These are phyloP conservation scores for Filobasidium uniguttulatum DNA, from an alignment of 1,284 basidiomycete species.

Conservation along the genomic window DNA sequence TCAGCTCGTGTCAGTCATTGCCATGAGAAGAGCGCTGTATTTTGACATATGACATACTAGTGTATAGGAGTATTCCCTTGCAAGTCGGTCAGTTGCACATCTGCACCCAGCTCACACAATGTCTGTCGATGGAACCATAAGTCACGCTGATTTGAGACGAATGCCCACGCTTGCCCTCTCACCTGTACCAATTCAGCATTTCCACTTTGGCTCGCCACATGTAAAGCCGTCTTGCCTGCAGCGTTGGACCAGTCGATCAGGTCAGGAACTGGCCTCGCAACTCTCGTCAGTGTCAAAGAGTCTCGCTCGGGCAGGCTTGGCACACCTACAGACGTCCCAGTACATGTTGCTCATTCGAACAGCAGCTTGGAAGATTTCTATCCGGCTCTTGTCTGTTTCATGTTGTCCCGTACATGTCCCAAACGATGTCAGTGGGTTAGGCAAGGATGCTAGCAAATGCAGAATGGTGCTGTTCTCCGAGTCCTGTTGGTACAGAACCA, in stretches of 20 bases:
- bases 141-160: neutral
- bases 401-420: too few relatives aligned
- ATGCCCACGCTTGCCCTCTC: slow-evolving; percentile 26
- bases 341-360: slow-evolving; percentile 67
- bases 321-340: slow-evolving; percentile 50
- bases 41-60: slow-evolving; percentile 48
- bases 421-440: slow-evolving; percentile 41
- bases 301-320: slow-evolving; percentile 14
- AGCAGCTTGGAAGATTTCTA: slow-evolving; percentile 51
- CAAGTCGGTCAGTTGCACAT: slow-evolving; percentile 73
- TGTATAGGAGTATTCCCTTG: slow-evolving; percentile 86
- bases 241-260: slow-evolving; percentile 80
- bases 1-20: slow-evolving; percentile 56
- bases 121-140: slow-evolving; percentile 42
- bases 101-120: slow-evolving; percentile 74
- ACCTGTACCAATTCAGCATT: slow-evolving; percentile 76
- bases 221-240: slow-evolving; percentile 76
- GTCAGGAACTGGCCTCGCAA: slow-evolving; percentile 43
- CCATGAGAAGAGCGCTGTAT: slow-evolving; percentile 65
- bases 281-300: slow-evolving; percentile 22
- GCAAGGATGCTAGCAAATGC: slow-evolving; percentile 67
- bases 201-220: slow-evolving; percentile 73
- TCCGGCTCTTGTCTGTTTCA: slow-evolving; percentile 1
- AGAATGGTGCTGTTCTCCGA: slow-evolving; percentile 78
- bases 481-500: slow-evolving; percentile 45